phyloP scores from a whole-genome alignment of 73 alveolate genomes.

The Paramecium biaurelia region DNA sequence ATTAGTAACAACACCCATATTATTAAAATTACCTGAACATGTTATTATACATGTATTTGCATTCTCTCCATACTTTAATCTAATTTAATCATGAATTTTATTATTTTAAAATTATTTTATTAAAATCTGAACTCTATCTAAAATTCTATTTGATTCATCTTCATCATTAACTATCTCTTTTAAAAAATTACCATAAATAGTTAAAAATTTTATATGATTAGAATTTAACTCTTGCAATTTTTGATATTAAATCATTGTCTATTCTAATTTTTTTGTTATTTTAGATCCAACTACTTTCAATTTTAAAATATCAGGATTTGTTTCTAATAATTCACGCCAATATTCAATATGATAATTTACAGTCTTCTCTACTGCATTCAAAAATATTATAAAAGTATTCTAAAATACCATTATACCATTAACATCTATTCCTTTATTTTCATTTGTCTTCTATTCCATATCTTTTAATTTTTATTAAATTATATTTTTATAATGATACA shows the following conservation, averaged over 20 bases:
- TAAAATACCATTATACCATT: slow-evolving; percentile 24
- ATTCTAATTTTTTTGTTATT: slow-evolving; percentile 50
- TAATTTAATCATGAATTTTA: background rate
- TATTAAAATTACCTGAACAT: slow-evolving; percentile 36
- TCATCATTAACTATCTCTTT: slow-evolving; percentile 58
- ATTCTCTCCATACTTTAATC: slow-evolving; percentile 56
- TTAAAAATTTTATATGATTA: slow-evolving; percentile 42
- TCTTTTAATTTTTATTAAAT: slow-evolving; percentile 44
- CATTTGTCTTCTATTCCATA: slow-evolving; percentile 33
- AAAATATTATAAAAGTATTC: slow-evolving; percentile 30
- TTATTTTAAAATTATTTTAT: slow-evolving; percentile 12
- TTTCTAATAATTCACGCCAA: slow-evolving; percentile 60
- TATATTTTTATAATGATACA: background rate
- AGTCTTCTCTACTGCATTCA: slow-evolving; percentile 41
- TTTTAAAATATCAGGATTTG: slow-evolving; percentile 58
- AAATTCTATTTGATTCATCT: slow-evolving; percentile 37
- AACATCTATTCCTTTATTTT: slow-evolving; percentile 51
- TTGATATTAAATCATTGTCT: slow-evolving; percentile 13
- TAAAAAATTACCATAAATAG: slow-evolving; percentile 55
- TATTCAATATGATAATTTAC: slow-evolving; percentile 46
- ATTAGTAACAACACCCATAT: slow-evolving; percentile 39
- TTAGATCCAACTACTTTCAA: slow-evolving; percentile 36
- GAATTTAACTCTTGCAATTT: slow-evolving; percentile 32
- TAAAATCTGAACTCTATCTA: slow-evolving; percentile 49
- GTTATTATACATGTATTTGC: slow-evolving; percentile 57